Conservation (phyloP, 805 yeast species). For the Saccharomycopsis lassenensis region DNA sequence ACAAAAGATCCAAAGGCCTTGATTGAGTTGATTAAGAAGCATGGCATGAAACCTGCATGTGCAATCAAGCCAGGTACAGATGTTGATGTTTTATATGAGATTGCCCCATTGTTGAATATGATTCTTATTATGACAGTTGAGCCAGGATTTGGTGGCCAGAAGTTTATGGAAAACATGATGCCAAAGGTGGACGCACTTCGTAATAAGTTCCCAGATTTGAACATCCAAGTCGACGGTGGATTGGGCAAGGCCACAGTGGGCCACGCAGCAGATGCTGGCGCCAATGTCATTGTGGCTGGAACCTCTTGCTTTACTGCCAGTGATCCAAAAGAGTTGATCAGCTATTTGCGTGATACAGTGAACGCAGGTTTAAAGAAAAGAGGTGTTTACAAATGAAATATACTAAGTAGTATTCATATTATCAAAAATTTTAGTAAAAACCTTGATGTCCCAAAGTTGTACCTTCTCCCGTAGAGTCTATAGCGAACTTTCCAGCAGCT, state of each 20-base stretch:
- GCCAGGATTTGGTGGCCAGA: conserved; percentile 98
- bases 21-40: conserved; percentile 60
- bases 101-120: conserved; percentile 78
- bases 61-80: conserved; percentile 92
- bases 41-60: conserved; percentile 89
- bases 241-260: conserved; percentile 77
- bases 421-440: conserved; percentile 27
- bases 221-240: conserved; percentile 97
- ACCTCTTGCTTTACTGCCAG: conserved; percentile 83
- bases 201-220: conserved; percentile 58
- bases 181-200: conserved; percentile 80
- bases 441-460: conserved; percentile 76
- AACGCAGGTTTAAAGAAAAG: conserved; percentile 33
- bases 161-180: conserved; percentile 94
- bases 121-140: conserved; percentile 97
- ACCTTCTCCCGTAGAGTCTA: conserved; percentile 50
- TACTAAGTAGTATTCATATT: background rate
- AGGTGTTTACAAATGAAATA: conserved; percentile 28
- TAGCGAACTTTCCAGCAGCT: conserved; percentile 34
- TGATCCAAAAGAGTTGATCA: conserved; percentile 68
- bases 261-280: conserved; percentile 92
- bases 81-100: conserved; percentile 66
- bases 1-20: conserved; percentile 67
- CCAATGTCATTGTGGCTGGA: conserved; percentile 96
- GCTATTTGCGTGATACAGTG: conserved; percentile 55